Percentiles rank a stretch among this genome's conserved stretches.
phyloP scores from a whole-genome alignment of 73 alveolate species.

The Tetrahymena malaccensis region DNA sequence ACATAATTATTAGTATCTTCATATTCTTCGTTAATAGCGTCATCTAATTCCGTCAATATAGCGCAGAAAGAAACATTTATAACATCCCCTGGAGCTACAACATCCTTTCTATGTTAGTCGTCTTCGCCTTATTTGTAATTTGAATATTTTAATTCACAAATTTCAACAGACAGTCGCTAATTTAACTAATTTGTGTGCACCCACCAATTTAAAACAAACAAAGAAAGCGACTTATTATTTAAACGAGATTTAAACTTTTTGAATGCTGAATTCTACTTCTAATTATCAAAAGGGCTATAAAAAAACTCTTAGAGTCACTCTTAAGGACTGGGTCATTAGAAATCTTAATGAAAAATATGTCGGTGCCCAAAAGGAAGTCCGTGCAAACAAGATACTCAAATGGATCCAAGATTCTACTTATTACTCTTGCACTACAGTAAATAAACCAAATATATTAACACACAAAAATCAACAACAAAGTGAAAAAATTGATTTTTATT shows the following conservation, averaged over 20 bases:
- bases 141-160: no score
- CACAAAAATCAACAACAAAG: neutral
- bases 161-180: neutral
- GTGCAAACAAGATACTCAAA: constrained; percentile 10
- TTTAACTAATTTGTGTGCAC: neutral
- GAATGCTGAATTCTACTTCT: neutral
- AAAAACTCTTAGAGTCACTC: neutral
- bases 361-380: constrained; percentile 1
- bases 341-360: constrained; percentile 6
- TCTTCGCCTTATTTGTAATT: neutral
- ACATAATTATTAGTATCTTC: neutral
- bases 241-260: no score
- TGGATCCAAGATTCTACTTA: constrained; percentile 28
- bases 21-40: neutral
- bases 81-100: neutral
- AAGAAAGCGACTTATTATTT: neutral
- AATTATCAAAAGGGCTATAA: neutral
- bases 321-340: neutral
- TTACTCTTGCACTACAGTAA: constrained; percentile 12
- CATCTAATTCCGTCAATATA: neutral
- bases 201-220: neutral
- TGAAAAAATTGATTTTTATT: neutral
- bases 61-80: neutral
- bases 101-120: neutral
- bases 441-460: neutral